A percentile compares a stretch with the other conserved stretches of the same genome.
These are phyloP conservation scores for Rubia yunnanensis DNA, from an alignment of 257 asterid genomes.

Conservation along the genomic window DNA sequence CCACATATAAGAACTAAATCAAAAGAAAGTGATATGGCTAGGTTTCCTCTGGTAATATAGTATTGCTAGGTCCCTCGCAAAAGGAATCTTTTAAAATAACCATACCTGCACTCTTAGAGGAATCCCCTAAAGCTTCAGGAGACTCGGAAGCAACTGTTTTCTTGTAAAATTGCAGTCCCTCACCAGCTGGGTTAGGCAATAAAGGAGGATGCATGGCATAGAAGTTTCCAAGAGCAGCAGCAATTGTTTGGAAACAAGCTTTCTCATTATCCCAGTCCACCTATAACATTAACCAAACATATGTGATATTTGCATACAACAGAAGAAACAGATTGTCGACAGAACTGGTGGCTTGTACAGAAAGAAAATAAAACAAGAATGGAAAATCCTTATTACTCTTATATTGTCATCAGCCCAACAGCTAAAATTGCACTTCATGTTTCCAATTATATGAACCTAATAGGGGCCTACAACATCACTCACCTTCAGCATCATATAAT, in stretches of 20 bases:
- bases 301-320: background rate
- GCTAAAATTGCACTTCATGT: conserved; percentile 1
- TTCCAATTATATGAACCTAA: background rate
- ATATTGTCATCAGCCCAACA: background rate
- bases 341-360: background rate
- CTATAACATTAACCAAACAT: conserved; percentile 27
- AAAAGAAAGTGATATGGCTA: background rate
- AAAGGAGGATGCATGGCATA: conserved; percentile 92
- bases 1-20: background rate
- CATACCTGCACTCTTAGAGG: conserved; percentile 40
- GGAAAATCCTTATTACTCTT: background rate
- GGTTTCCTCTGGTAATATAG: background rate
- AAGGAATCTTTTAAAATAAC: conserved; percentile 9
- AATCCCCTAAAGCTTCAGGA: conserved; percentile 24
- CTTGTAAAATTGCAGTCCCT: conserved; percentile 66
- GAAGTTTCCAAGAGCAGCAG: conserved; percentile 89
- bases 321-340: conserved; percentile 4
- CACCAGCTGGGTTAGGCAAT: conserved; percentile 86
- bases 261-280: conserved; percentile 90
- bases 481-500: background rate
- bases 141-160: conserved; percentile 28
- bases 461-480: background rate
- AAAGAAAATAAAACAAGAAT: background rate
- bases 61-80: conserved; percentile 2
- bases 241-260: conserved; percentile 76